phyloP scores from a whole-genome alignment of 371 early-diverging fungal genomes.

The Mucor mucedo region DNA sequence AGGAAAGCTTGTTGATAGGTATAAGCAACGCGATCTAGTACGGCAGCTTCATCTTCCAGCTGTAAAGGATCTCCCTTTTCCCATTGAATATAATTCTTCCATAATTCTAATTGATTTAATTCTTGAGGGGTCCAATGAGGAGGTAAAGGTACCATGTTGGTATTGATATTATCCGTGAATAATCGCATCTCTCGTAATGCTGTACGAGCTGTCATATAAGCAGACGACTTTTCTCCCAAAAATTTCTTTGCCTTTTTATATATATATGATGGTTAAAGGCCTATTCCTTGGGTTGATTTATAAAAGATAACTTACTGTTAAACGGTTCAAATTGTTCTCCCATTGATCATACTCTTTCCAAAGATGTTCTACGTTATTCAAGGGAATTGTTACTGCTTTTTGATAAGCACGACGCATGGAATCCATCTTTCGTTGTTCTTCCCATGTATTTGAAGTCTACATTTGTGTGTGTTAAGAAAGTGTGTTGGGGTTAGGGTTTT shows the following conservation, averaged over 20 bases:
- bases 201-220: conserved; percentile 93
- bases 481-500: too few species aligned
- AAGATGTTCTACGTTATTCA: conserved; percentile 84
- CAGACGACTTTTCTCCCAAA: conserved; percentile 79
- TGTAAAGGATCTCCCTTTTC: conserved; percentile 89
- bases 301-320: conserved; percentile 63
- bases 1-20: conserved; percentile 88
- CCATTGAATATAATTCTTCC: conserved; percentile 92
- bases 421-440: conserved; percentile 90
- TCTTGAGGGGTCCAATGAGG: conserved; percentile 84
- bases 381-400: conserved; percentile 84
- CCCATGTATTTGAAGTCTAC: conserved; percentile 79
- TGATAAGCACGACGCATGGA: conserved; percentile 87
- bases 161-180: conserved; percentile 76
- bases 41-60: conserved; percentile 63
- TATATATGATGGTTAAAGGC: too few species aligned
- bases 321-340: conserved; percentile 86
- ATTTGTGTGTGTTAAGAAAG: neutral
- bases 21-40: conserved; percentile 79
- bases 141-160: conserved; percentile 72
- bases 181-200: conserved; percentile 80
- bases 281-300: neutral
- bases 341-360: conserved; percentile 97
- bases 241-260: conserved; percentile 80
- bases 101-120: conserved; percentile 68